Base-by-base conservation (phyloP, 805 yeast genomes). In the Phaffomyces thermotolerans region DNA sequence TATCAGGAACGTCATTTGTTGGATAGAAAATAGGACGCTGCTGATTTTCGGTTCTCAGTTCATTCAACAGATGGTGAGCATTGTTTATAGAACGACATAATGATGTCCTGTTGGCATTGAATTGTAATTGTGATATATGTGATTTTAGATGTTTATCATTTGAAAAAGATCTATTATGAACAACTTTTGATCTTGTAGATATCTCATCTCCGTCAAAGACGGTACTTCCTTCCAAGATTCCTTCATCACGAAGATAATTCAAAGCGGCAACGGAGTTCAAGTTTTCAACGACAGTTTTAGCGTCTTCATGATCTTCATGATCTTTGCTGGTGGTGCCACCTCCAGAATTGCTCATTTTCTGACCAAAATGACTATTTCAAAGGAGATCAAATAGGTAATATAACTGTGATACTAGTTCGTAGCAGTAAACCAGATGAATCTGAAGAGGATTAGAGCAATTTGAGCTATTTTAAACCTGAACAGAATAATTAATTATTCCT, bases 101-200 rank as follows among this genome's bases (percentile, higher is more conserved):
- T 1, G 82, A 72, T 0, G 78, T 66, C 43, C 84, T 74, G 65
- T 81, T 81, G 52, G 81, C 80, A 57, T 87, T 87, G 60, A 84
- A 91, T 48, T 78, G 84, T 44, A 83, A 64, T 57, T 90, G 96
- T 46, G 80, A 78, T 29, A 83, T 59, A 41, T 88, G 82, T 1
- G 82, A 68, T 37, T 71, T 67, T 47, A 71, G 54, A n/a, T 69
- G 62, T 18, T 51, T 55, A 36, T 61, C 64, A 27, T 61, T 59
- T 8, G 64, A 62, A 20, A 49, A 42, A 4, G 60, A 54, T 45
- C 58, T 48, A 25, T 34, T 37, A 37, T 58, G 58, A 10, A 33
- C 34, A 5, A 36, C 30, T 10, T 34, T 35, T 1, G 50, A 46
- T n/a, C 41, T 49, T 9, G 44, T 25, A 12, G 37, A 24, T 8